Conservation (phyloP, 169 alveolate genomes). For the Cryptosporidium andersoni region DNA sequence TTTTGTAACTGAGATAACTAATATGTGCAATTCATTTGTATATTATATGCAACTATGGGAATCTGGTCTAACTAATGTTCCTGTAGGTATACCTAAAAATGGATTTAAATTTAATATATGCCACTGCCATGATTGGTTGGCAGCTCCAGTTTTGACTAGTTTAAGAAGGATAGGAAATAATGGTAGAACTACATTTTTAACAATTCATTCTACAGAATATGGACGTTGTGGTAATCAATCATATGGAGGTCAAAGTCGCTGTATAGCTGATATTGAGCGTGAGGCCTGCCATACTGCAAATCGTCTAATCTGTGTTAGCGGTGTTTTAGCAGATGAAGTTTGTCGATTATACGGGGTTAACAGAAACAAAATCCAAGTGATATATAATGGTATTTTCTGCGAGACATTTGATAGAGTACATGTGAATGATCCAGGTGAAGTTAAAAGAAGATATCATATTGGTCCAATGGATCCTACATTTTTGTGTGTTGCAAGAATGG, state of each 20-base stretch:
- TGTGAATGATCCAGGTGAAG: slow-evolving; percentile 72
- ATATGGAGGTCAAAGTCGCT: slow-evolving; percentile 78
- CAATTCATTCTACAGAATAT: slow-evolving; percentile 82
- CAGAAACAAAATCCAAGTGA: slow-evolving; percentile 71
- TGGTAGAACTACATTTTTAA: slow-evolving; percentile 75
- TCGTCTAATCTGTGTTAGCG: slow-evolving; percentile 80
- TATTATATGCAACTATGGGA: slow-evolving; percentile 73
- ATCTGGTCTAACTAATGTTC: slow-evolving; percentile 60
- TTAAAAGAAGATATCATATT: slow-evolving; percentile 75
- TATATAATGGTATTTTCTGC: slow-evolving; percentile 78
- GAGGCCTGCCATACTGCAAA: slow-evolving; percentile 81
- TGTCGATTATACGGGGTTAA: slow-evolving; percentile 73
- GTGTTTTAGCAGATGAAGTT: slow-evolving; percentile 80
- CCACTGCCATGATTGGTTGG: slow-evolving; percentile 84
- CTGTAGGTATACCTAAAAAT: slow-evolving; percentile 18
- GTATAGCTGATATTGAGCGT: slow-evolving; percentile 77
- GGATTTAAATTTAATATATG: slow-evolving; percentile 74
- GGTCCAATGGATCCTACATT: slow-evolving; percentile 82
- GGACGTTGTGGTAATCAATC: slow-evolving; percentile 82
- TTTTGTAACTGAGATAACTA: slow-evolving; percentile 79
- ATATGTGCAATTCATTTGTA: slow-evolving; percentile 81
- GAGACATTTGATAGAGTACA: slow-evolving; percentile 77
- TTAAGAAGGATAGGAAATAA: slow-evolving; percentile 55
- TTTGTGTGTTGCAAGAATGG: slow-evolving; percentile 81
- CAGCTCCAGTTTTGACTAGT: slow-evolving; percentile 77